Evolutionary conservation across 2,329 filamentous ascomycete genomes (phyloP).

Genomic region (Fusarium setosum): DNA sequence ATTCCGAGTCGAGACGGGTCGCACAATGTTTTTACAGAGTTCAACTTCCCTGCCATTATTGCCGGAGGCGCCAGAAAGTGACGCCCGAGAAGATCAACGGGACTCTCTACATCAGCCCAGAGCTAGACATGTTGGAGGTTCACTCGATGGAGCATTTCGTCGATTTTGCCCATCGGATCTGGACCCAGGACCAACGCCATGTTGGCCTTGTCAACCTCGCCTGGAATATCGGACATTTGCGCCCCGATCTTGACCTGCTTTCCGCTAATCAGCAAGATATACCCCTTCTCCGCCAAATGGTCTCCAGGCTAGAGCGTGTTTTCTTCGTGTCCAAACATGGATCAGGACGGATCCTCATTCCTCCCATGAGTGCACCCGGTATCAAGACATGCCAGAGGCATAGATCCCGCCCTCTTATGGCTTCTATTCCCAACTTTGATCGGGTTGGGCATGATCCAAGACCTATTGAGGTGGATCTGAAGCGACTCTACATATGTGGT

Average conservation of each 20-base stretch:
- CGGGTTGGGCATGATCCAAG: background rate
- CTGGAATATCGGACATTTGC: no score
- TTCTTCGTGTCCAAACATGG: background rate
- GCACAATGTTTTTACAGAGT: background rate
- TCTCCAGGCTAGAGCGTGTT: background rate
- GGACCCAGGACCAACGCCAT: background rate
- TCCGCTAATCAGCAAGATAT: background rate
- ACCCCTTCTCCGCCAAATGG: background rate
- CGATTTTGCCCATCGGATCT: background rate
- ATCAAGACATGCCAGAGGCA: background rate
- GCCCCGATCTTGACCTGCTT: background rate
- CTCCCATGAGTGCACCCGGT: background rate
- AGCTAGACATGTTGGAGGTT: background rate
- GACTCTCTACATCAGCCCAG: background rate
- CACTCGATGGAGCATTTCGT: fast-evolving
- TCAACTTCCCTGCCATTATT: background rate
- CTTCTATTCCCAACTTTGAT: background rate
- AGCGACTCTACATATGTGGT: no score
- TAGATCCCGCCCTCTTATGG: background rate
- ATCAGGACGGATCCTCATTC: background rate
- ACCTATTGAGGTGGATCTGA: background rate
- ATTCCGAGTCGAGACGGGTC: background rate
- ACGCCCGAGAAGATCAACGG: background rate
- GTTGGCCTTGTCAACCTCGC: constrained; percentile 4
- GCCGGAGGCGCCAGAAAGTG: background rate